Base-by-base conservation (phyloP, 2,329 filamentous ascomycete genomes). In the Paraconiothyrium brasiliense region DNA sequence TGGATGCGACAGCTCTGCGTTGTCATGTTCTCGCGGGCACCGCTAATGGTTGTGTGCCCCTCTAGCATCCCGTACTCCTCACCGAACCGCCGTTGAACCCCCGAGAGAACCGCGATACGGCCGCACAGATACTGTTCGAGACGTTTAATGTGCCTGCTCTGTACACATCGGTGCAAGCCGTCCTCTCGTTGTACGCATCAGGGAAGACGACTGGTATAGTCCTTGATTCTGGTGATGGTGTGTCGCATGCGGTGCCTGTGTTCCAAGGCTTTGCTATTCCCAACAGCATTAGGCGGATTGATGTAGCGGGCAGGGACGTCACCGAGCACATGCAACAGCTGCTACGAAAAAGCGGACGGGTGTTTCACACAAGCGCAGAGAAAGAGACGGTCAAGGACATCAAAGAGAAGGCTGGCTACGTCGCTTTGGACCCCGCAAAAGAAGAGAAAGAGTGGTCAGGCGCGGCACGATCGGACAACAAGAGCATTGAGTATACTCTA, bases 361-460 rank as follows among this genome's bases (percentile, higher is more conserved):
- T 97, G 20, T 97, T 99, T 79, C 94, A 98, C 81, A 99, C 95
- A 20, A 97, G 93, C 77, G 95, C 95, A 13, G 95, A 99, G 84
- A 99, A 99, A 83, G 95, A 99, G 82, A 93, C 97, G n/a, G 95
- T 99, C 60, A 89, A 94, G 68, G 86, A 93, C 79, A 97, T 99
- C 82, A 99, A 99, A 83, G 95, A 99, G 85, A 92, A 92, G 75
- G 90, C 93, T 51, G 91, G 92, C 60, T 99, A 98, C 78, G 91
- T 99, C 43, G 93, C 95, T 27, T 82, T 92, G 56, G 94, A 98
- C 78, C 94, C 95, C 8, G 90, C 91, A 76, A 93, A 92, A 71
- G 95, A 99, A 79, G 95, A 99, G 82, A 97, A 97, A 81, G 95
- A 98, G 66, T 99, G 94, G 93, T 86, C 90, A 61, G 85, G 84